These are phyloP conservation scores for Verticillium dahliae DNA, from an alignment of 2,329 filamentous ascomycete genomes.

Conservation along the genomic window DNA sequence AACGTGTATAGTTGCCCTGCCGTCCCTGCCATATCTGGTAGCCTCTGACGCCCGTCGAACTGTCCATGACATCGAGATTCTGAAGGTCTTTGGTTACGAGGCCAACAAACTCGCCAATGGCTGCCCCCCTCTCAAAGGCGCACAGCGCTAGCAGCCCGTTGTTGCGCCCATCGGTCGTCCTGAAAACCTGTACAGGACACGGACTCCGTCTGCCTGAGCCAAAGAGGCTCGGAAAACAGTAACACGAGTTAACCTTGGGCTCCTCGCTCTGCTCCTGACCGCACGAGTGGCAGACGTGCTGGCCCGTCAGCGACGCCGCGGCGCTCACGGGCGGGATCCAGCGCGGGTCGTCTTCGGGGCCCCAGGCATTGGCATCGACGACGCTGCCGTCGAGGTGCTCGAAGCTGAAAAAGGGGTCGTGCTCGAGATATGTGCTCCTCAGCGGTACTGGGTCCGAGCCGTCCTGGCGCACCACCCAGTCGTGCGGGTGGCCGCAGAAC, in stretches of 20 bases:
- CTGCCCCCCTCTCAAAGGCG: conserved; percentile 43
- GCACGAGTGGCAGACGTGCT: conserved; percentile 32
- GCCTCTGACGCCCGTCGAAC: conserved; percentile 22
- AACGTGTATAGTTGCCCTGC: conserved; percentile 50
- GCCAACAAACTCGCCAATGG: conserved; percentile 50
- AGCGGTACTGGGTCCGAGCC: conserved; percentile 32
- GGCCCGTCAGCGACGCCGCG: conserved; percentile 17
- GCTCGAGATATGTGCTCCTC: conserved; percentile 36
- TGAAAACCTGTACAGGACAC: conserved; percentile 43
- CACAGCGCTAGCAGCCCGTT: conserved; percentile 42
- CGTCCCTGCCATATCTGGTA: conserved; percentile 55
- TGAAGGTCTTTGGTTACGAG: conserved; percentile 44
- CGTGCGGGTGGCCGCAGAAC: conserved; percentile 42
- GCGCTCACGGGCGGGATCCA: conserved; percentile 21
- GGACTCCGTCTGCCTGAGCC: conserved; percentile 19
- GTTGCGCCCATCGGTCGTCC: conserved; percentile 44
- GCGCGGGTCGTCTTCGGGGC: conserved; percentile 38
- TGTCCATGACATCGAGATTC: conserved; percentile 49
- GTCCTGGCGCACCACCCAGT: conserved; percentile 42
- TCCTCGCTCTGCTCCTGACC: conserved; percentile 43
- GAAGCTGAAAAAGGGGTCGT: conserved; percentile 39
- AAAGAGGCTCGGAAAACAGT: conserved; percentile 47
- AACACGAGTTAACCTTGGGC: conserved; percentile 38
- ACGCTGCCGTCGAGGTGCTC: conserved; percentile 42
- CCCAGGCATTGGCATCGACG: conserved; percentile 41